Evolutionary conservation across 2,329 filamentous ascomycete species (phyloP).

Genomic region (Pseudocercospora fuligena): DNA sequence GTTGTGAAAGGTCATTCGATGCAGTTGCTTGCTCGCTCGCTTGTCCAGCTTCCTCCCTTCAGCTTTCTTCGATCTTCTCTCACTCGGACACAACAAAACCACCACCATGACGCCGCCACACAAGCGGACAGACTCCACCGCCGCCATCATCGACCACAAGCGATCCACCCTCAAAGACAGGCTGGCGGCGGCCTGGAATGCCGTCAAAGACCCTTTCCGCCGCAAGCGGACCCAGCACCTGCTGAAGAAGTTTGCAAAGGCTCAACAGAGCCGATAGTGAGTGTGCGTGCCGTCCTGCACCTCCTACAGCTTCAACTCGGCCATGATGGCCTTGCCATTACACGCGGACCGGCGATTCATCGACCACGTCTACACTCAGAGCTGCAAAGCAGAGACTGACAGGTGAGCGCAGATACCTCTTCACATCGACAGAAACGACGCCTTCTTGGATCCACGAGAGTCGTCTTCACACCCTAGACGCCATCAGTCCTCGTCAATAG

Average conservation of each 20-base stretch:
- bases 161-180: not conserved
- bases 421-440: not conserved
- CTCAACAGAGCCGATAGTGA: conserved; percentile 1
- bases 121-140: conserved; percentile 12
- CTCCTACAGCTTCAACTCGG: not conserved
- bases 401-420: not conserved
- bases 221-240: not conserved
- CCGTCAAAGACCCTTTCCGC: not conserved
- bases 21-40: not conserved
- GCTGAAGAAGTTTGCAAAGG: not conserved
- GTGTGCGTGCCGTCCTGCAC: conserved; percentile 1
- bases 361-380: not conserved
- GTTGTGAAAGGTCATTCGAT: not conserved
- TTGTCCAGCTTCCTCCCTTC: not conserved
- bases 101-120: not conserved
- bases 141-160: conserved; percentile 2
- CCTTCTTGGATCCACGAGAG: not conserved
- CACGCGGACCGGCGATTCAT: not conserved
- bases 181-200: conserved; percentile 3
- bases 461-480: not conserved
- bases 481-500: not conserved
- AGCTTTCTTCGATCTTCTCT: conserved; percentile 3
- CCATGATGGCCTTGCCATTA: not conserved
- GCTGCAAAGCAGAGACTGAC: not conserved
- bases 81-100: not conserved